phyloP scores from a whole-genome alignment of 2,329 filamentous ascomycete species.

The Colletotrichum navitas region DNA sequence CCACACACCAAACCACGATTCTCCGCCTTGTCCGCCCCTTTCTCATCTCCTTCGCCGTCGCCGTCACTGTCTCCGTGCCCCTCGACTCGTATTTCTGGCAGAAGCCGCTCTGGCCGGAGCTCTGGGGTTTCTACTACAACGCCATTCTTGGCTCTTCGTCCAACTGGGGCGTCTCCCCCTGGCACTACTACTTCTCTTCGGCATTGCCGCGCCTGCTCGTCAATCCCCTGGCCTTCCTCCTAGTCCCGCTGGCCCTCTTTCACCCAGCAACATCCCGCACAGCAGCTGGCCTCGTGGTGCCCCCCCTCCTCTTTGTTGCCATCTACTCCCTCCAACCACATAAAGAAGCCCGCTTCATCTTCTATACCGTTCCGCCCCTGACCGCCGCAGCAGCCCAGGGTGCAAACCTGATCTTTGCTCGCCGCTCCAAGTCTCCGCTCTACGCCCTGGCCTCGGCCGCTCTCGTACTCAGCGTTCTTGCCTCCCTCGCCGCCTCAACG shows the following conservation, averaged over 20 bases:
- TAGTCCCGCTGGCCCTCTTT: conserved; percentile 66
- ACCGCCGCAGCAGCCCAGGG: conserved; percentile 82
- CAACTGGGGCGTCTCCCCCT: conserved; percentile 89
- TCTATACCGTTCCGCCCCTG: conserved; percentile 86
- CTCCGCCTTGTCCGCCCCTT: conserved; percentile 75
- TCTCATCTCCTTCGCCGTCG: conserved; percentile 71
- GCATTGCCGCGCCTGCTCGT: conserved; percentile 85
- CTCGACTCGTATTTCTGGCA: conserved; percentile 98
- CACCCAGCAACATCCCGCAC: conserved; percentile 59
- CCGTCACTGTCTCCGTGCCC: conserved; percentile 77
- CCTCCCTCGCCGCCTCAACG: conserved; percentile 70
- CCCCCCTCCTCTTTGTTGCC: conserved; percentile 78
- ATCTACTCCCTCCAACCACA: conserved; percentile 92
- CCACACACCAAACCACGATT: conserved; percentile 64
- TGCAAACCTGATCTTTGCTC: conserved; percentile 77
- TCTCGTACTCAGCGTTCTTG: conserved; percentile 70
- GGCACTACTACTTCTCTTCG: conserved; percentile 87
- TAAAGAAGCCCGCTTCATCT: conserved; percentile 95
- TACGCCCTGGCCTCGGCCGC: conserved; percentile 66
- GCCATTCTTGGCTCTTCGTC: conserved; percentile 85
- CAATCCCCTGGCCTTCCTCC: conserved; percentile 78
- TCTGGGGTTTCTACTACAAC: conserved; percentile 91
- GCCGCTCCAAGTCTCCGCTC: conserved; percentile 70
- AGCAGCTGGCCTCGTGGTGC: conserved; percentile 68
- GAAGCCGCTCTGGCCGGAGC: conserved; percentile 87